Evolutionary conservation across 306 rosid species (phyloP), one percentile per base, ranked within the genome.

Genomic region (Lathyrus oleraceus): DNA sequence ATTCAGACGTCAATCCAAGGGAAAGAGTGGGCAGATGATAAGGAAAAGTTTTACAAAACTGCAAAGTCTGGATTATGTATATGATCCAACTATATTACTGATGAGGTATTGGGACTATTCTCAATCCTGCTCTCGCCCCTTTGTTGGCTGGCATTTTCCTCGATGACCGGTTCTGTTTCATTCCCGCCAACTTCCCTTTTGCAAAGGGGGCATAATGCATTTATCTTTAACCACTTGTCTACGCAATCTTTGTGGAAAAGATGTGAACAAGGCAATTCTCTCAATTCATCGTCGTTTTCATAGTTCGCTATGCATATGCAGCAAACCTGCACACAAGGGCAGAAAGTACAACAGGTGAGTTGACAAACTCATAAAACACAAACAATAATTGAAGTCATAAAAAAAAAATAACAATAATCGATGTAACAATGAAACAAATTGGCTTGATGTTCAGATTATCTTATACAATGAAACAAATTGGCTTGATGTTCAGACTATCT

Each of bases 201-300:
- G 88, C 98, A 92, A 72, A 92, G 98, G 17, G 98, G 98, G 40
- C 98, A 92, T 12, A 78, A 65, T 0, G 98, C 92, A 47, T 87
- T 92, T 77, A 92, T 92, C 88, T 83, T 89, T 80, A 92, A 73
- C 98, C 98, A 92, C 80, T 85, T 92, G 78, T 92, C 98, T 20
- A 92, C 85, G 6, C 98, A 92, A 0, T 86, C 98, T 79, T 86
- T 87, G 89, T 92, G 96, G 68, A 92, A 85, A 74, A 92, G 86
- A 78, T 92, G 98, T 32, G 88, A 81, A 74, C 98, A 92, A 15
- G 88, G 87, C 84, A 92, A 73, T 76, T 92, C 96, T 76, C 89
- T 85, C 38, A 92, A 85, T 66, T 92, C 98, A 10, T 92, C 95
- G 15, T 92, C 82, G 75, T 92, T 83, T 40, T 85, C 90, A 28